Evolutionary conservation across 305 asterid species (phyloP).

Genomic region (Euphrasia arctica): DNA sequence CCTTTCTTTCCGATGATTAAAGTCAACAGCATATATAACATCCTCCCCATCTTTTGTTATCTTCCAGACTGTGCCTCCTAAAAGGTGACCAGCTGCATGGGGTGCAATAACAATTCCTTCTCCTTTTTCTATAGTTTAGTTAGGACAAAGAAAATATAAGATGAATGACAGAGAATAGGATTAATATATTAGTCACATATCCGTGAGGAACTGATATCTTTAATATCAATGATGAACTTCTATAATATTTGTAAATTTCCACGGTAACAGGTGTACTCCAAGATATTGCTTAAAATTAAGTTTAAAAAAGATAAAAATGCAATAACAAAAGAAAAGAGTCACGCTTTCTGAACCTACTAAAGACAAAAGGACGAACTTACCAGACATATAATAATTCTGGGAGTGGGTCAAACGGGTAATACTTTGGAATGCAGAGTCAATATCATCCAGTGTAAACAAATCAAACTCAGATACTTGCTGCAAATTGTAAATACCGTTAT

Average conservation of each 20-base stretch:
- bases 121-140: conserved; percentile 66
- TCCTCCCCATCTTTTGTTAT: conserved; percentile 97
- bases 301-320: not conserved
- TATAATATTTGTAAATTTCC: conserved; percentile 12
- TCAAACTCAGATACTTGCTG: conserved; percentile 97
- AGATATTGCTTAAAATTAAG: conserved; percentile 11
- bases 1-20: conserved; percentile 98
- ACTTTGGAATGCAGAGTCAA: conserved; percentile 78
- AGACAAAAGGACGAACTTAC: conserved; percentile 38
- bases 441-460: conserved; percentile 90
- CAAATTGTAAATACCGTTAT: conserved; percentile 30
- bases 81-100: conserved; percentile 94
- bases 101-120: conserved; percentile 99
- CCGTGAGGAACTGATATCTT: conserved; percentile 6
- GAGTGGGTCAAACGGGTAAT: conserved; percentile 90
- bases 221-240: conserved; percentile 5
- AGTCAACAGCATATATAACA: conserved; percentile 95
- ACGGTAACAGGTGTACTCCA: conserved; percentile 18
- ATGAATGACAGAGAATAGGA: conserved; percentile 16
- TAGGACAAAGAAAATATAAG: conserved; percentile 26
- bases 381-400: conserved; percentile 86
- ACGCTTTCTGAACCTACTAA: conserved; percentile 13
- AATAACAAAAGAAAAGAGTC: not conserved
- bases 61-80: conserved; percentile 97
- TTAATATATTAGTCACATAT: conserved; percentile 13